Percentiles rank a stretch among this genome's conserved stretches.
Evolutionary conservation across 768 basidiomycete genomes (phyloP).

Genomic region (Psilocybe azurescens): DNA sequence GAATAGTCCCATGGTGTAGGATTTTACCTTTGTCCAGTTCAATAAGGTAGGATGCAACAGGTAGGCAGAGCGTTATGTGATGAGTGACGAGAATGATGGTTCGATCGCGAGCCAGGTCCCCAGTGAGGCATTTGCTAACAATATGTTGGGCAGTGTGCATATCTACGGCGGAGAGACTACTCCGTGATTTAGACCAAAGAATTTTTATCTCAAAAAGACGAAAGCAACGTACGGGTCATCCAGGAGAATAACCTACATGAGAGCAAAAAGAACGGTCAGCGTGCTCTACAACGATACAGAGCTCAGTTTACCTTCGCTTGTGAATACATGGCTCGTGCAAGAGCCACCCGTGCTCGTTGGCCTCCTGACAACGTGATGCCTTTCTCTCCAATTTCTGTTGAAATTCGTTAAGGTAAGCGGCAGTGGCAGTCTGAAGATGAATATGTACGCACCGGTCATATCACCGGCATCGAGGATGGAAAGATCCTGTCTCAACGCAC

Average conservation of each 20-base stretch:
- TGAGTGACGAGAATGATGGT: constrained; percentile 88
- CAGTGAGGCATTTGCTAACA: constrained; percentile 64
- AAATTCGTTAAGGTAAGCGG: background rate
- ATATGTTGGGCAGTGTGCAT: constrained; percentile 81
- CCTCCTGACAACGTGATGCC: constrained; percentile 80
- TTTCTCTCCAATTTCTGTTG: constrained; percentile 77
- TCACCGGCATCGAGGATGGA: constrained; percentile 78
- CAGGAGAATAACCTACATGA: constrained; percentile 57
- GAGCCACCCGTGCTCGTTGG: constrained; percentile 73
- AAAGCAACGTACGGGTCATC: constrained; percentile 65
- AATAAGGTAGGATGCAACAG: constrained; percentile 69
- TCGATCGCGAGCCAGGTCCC: constrained; percentile 62
- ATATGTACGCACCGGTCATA: constrained; percentile 58
- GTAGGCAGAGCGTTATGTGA: constrained; percentile 75
- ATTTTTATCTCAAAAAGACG: background rate
- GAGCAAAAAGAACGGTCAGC: background rate
- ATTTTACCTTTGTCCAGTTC: constrained; percentile 59
- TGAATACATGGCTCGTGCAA: constrained; percentile 84
- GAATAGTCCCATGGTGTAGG: constrained; percentile 53
- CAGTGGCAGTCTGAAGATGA: background rate
- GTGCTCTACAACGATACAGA: background rate
- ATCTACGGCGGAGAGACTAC: constrained; percentile 71
- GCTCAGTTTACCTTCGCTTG: constrained; percentile 51
- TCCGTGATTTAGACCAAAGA: background rate
- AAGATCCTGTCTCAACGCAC: constrained; percentile 75